Conservation (phyloP, 2,329 filamentous ascomycete species). For the Pseudogymnoascus sp. region DNA sequence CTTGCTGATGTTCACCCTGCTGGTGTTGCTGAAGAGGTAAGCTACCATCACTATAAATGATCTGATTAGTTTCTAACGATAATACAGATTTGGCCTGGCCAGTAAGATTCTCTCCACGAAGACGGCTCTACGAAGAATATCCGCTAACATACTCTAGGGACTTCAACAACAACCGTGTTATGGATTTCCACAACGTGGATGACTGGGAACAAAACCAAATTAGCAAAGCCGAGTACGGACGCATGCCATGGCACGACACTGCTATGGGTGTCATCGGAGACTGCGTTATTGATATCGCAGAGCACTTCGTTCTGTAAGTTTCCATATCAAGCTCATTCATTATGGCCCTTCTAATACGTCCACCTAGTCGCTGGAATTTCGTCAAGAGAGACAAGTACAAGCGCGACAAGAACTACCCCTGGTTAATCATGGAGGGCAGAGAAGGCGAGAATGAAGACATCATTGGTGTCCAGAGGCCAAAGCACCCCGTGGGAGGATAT, state of each 20-base stretch:
- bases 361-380: slow-evolving; percentile 72
- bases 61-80: background rate
- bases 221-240: slow-evolving; percentile 80
- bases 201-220: slow-evolving; percentile 93
- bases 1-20: slow-evolving; percentile 82
- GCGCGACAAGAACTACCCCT: slow-evolving; percentile 73
- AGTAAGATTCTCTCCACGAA: slow-evolving; percentile 32
- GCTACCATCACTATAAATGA: background rate
- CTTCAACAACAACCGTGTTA: slow-evolving; percentile 94
- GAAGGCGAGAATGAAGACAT: slow-evolving; percentile 75
- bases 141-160: slow-evolving; percentile 38
- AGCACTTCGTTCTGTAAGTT: slow-evolving; percentile 70
- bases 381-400: slow-evolving; percentile 98
- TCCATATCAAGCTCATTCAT: background rate
- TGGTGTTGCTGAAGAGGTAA: slow-evolving; percentile 62
- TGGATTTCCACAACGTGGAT: slow-evolving; percentile 86
- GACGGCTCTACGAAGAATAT: background rate
- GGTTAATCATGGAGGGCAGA: slow-evolving; percentile 71
- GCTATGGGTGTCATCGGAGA: slow-evolving; percentile 86
- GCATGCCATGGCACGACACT: slow-evolving; percentile 98
- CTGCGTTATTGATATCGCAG: slow-evolving; percentile 85
- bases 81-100: slow-evolving; percentile 68
- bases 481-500: slow-evolving; percentile 84
- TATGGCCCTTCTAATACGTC: background rate
- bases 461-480: slow-evolving; percentile 78